These are phyloP conservation scores for Nelumbo lutea DNA, from an alignment of 164 flowering plant species.

Conservation along the genomic window DNA sequence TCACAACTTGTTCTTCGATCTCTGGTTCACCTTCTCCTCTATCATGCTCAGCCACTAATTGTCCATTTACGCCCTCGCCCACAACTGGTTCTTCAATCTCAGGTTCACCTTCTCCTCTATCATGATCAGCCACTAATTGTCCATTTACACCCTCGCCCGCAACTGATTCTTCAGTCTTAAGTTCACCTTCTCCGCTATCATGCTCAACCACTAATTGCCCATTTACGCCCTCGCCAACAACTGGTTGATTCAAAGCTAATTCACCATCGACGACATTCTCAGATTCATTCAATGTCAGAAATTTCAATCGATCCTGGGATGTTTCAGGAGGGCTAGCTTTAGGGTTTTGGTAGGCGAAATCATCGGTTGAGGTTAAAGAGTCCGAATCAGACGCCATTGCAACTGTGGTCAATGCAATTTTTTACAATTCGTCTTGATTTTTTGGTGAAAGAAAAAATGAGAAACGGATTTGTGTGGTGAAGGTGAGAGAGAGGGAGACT, in stretches of 20 bases:
- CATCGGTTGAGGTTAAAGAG: slow-evolving; percentile 22
- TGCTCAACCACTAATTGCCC: slow-evolving; percentile 5
- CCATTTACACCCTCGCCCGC: not conserved
- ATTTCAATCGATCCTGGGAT: slow-evolving; percentile 24
- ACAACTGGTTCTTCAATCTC: not conserved
- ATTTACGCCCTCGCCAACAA: not conserved
- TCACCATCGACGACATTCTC: not conserved
- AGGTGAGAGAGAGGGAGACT: not conserved
- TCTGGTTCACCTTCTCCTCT: slow-evolving; percentile 1
- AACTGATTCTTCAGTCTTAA: slow-evolving; percentile 9
- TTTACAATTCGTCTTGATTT: not conserved
- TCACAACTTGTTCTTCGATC: slow-evolving; percentile 8
- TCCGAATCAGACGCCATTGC: slow-evolving; percentile 32
- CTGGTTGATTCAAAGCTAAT: not conserved
- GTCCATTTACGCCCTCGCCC: slow-evolving; percentile 7
- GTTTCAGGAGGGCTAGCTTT: slow-evolving; percentile 23
- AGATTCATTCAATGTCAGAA: slow-evolving; percentile 17
- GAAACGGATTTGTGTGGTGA: not conserved
- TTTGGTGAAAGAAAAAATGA: not conserved
- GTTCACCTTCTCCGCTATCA: slow-evolving; percentile 1
- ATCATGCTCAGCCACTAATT: not conserved
- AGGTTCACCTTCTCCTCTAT: slow-evolving; percentile 5
- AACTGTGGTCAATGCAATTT: not conserved
- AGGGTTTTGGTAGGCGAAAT: slow-evolving; percentile 23
- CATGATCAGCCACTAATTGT: not conserved